Evolutionary conservation across 108 stramenopile species (phyloP).

Genomic region (Pelagomonas calceolata): DNA sequence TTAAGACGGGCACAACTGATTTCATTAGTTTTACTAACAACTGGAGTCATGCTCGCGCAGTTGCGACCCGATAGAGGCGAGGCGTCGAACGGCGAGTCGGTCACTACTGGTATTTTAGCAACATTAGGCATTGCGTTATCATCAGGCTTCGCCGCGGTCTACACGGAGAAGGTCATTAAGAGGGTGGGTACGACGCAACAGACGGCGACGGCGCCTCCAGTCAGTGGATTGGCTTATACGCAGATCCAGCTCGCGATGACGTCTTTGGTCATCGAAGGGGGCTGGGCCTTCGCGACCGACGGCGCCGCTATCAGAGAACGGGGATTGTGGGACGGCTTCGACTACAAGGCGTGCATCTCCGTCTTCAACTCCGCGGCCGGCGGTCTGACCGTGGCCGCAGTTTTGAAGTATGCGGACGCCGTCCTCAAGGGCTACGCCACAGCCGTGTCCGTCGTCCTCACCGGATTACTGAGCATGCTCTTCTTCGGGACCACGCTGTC

Average conservation of each 20-base stretch:
- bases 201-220: conserved; percentile 2
- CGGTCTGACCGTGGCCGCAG: conserved; percentile 60
- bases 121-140: conserved; percentile 57
- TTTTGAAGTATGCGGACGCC: conserved; percentile 75
- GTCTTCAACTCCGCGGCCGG: conserved; percentile 42
- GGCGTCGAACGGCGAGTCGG: background rate
- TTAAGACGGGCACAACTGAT: conserved; percentile 61
- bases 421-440: conserved; percentile 89
- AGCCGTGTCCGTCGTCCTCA: conserved; percentile 70
- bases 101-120: conserved; percentile 58
- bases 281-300: conserved; percentile 40
- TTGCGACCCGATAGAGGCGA: conserved; percentile 16
- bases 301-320: conserved; percentile 26
- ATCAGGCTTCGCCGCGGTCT: conserved; percentile 88
- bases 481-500: conserved; percentile 35
- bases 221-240: conserved; percentile 32
- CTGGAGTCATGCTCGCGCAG: conserved; percentile 82
- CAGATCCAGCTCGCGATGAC: conserved; percentile 52
- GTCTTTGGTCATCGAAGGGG: conserved; percentile 52
- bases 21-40: conserved; percentile 64
- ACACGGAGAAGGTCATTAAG: conserved; percentile 91
- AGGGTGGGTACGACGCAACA: background rate
- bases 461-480: conserved; percentile 59
- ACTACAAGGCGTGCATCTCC: conserved; percentile 33
- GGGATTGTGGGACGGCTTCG: conserved; percentile 38